Evolutionary conservation across 495 filamentous ascomycete genomes (phyloP), one percentile per base, ranked within the genome.

Genomic region (Xanthoparmelia taractica): DNA sequence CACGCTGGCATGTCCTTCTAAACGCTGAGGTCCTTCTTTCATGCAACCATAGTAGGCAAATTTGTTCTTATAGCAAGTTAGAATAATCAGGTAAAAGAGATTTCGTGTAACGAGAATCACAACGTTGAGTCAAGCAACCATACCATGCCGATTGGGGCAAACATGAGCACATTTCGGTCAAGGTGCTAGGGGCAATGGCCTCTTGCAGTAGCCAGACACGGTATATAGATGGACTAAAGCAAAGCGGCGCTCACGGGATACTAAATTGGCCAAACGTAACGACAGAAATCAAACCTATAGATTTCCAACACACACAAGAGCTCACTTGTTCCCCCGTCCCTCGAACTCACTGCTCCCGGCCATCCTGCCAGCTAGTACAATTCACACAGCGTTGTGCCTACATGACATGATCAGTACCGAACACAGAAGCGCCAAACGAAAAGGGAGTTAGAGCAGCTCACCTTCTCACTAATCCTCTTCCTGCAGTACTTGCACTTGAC

Each of bases 311-410:
- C 25, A 31, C 25, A 17, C 4, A 18, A 18, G 27, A 18, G 27
- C 12, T 31, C 48, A 17, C 4, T 4, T 5, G 0, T 8, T 17
- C 25, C 27, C 11, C 7, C 0, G 27, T 18, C 48, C 27, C 15
- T 29, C 27, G 13, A 25, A 31, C 11, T 52, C 27, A 52, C 47
- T 88, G 85, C 70, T 91, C 87, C 66, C 87, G 78, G n/a, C 87
- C 87, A 75, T 91, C 87, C 66, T 84, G 82, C 87, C 87, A 91
- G 64, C 84, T 88, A 8, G 86, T 89, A 70, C 87, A 91, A 65
- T 89, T 86, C 23, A 86, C 70, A 71, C 87, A 91, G 2, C 87
- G 79, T 56, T 73, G 69, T 23, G 85, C 83, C 85, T 89, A 54
- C 2, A 20, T 20, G 13, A 25, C 47, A 65, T 59, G 55, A 52